phyloP scores from a whole-genome alignment of 2,329 filamentous ascomycete species.

The Rutstroemia sp. region DNA sequence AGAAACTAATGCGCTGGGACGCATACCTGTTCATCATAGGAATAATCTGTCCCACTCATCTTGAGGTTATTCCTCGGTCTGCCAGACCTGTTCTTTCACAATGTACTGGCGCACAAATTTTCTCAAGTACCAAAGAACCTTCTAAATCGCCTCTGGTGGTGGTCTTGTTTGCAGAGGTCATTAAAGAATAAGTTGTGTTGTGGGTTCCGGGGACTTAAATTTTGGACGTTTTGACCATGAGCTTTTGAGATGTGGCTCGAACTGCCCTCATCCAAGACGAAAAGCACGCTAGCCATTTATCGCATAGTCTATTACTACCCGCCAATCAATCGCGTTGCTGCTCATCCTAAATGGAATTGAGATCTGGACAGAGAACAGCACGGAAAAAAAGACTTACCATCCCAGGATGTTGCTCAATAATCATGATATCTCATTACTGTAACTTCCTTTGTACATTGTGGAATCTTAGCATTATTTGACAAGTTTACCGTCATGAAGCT shows the following conservation, averaged over 20 bases:
- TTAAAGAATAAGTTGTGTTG: neutral
- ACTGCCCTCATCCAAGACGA: neutral
- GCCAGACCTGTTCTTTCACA: constrained; percentile 14
- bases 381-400: neutral
- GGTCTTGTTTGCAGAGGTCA: neutral
- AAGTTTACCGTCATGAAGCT: neutral
- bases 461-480: too few relatives aligned
- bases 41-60: constrained; percentile 65
- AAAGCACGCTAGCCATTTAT: neutral
- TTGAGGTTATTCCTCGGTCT: constrained; percentile 21
- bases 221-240: neutral
- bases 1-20: neutral
- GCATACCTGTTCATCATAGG: constrained; percentile 84
- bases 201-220: neutral
- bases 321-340: neutral
- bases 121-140: too few relatives aligned
- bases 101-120: constrained; percentile 19
- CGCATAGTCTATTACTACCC: neutral
- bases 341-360: neutral
- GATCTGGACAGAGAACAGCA: constrained; percentile 8
- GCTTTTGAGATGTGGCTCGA: constrained; percentile 11
- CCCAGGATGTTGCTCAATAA: neutral
- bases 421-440: too few relatives aligned
- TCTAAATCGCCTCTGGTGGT: neutral
- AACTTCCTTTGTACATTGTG: too few relatives aligned